Base-by-base conservation (phyloP, 208 protist species). In the Phytomonas sp. region DNA sequence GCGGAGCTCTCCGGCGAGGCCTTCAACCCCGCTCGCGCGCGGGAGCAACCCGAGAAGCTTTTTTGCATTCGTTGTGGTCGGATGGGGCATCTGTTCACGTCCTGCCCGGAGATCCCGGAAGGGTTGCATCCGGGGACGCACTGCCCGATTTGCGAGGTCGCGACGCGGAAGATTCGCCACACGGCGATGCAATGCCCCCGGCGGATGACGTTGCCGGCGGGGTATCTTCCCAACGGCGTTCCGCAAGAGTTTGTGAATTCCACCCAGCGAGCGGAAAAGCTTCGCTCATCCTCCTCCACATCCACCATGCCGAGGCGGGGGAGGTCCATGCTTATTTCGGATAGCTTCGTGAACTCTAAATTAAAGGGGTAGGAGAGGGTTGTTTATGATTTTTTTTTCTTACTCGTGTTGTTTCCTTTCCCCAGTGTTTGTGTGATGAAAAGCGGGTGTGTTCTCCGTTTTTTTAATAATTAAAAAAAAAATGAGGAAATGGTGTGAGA, bases 21-120 rank as follows among this genome's bases (percentile, higher is more conserved):
- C 68, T 62, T 3, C 31, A 62, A 70, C 6, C 3, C 17, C 40
- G 28, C 23, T 63, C 20, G 43, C 46, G 13, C 62, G 56, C 28
- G n/a, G 5, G 15, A 7, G 2, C 46, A 69, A 11, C 40, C 43
- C 13, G 72, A 76, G 4, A 67, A 67, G 30, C 66, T 84, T 8
- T 92, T 92, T 62, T 92, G 87, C 70, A 87, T 92, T 62, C 76
- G 80, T 37, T 92, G 87, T 68, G 87, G 87, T 0, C 33, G 65
- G n/a, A 33, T 31, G 15, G 87, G 87, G 15, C 87, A 92, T 61
- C 34, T 92, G 17, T 87, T 76, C 63, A 33, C 23, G 1, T n/a
- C 70, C 46, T 92, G 87, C 66, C 78, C 81, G 0, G 32, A 43
- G 17, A 26, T 86, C 0, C 87, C 87, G 0, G 66, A 2, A 8